Conservation (phyloP, 139 green algal genomes). For the Tetraselmis striata region DNA sequence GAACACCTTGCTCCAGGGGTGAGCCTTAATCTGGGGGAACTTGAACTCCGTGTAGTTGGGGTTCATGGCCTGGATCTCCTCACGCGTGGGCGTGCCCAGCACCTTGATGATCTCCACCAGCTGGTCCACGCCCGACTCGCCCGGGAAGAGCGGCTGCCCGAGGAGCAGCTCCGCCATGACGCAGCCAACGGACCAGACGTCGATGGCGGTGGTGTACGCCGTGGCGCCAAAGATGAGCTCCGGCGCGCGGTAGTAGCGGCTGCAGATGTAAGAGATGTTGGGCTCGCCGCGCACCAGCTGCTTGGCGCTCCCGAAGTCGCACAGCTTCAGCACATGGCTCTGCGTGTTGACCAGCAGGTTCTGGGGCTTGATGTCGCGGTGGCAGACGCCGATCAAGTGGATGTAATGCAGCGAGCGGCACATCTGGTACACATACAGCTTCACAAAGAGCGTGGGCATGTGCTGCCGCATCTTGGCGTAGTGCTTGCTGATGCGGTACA, state of each 20-base stretch:
- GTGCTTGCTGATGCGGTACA: slow-evolving; percentile 95
- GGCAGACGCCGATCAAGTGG: slow-evolving; percentile 79
- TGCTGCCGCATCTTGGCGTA: slow-evolving; percentile 88
- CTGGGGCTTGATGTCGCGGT: slow-evolving; percentile 95
- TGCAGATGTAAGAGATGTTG: slow-evolving; percentile 99
- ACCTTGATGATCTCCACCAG: slow-evolving; percentile 99
- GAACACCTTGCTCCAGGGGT: slow-evolving; percentile 96
- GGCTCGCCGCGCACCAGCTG: slow-evolving; percentile 82
- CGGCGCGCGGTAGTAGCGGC: slow-evolving; percentile 87
- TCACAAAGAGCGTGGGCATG: slow-evolving; percentile 90
- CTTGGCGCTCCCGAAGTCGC: slow-evolving; percentile 98
- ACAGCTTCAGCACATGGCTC: slow-evolving; percentile 93
- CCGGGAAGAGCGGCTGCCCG: slow-evolving; percentile 81
- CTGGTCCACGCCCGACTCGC: slow-evolving; percentile 96
- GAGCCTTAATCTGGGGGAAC: slow-evolving; percentile 94
- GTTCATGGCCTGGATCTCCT: slow-evolving; percentile 99
- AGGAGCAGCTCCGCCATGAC: slow-evolving; percentile 98
- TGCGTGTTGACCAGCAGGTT: slow-evolving; percentile 92
- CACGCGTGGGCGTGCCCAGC: slow-evolving; percentile 30
- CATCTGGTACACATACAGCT: slow-evolving; percentile 96
- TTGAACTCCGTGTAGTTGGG: slow-evolving; percentile 99
- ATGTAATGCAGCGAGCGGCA: slow-evolving; percentile 76
- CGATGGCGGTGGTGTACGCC: slow-evolving; percentile 96
- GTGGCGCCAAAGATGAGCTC: slow-evolving; percentile 99
- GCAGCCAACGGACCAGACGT: slow-evolving; percentile 96